Base-by-base conservation (phyloP, 2,329 filamentous ascomycete species). In the Fusarium nisikadoi region DNA sequence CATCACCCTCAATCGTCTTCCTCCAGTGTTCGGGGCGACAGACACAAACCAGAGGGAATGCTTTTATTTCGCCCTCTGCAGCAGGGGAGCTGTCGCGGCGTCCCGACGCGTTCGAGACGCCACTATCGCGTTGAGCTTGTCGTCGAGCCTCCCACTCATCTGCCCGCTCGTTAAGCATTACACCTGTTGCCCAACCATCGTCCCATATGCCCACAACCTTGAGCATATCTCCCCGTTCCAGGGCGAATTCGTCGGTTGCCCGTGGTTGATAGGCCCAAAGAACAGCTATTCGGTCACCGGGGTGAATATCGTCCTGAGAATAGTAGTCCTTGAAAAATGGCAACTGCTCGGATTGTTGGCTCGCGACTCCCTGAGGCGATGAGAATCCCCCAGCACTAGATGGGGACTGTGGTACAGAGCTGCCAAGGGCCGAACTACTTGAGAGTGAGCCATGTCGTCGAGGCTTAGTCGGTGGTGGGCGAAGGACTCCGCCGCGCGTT, bases 141-240 rank as follows among this genome's bases (percentile, higher is more conserved):
- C 90, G 89, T 71, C 92, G 88, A 46, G 88, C 87, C 76, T 97
- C 93, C 91, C 94, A 98, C 72, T 98, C 94, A 68, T 98, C 95
- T 5, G 94, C 94, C 61, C 90, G 88, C 76, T 97, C 93, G 59
- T 92, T 88, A 62, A 97, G 84, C 79, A 97, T 87, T 61, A 98
- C 88, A 76, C 96, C 96, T 3, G 96, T 99, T 16, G 96, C 96
- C 96, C 96, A 99, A 50, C 96, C 96, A 80, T 99, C 96, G 78
- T 99, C 96, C 96, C 96, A 99, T 74, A 99, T 99, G 70, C 96
- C 96, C 36, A 98, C 92, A 19, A 99, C 92, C 84, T 98, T 98
- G 78, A 99, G 88, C 95, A 99, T 98, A 79, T 99, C 96, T 59
- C 96, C 96, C 65, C 96, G 91, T 77, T 98, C 96, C 41, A 99